These are phyloP conservation scores for Cryptosporidium viatorum DNA, from an alignment of 169 alveolate species.

Conservation along the genomic window DNA sequence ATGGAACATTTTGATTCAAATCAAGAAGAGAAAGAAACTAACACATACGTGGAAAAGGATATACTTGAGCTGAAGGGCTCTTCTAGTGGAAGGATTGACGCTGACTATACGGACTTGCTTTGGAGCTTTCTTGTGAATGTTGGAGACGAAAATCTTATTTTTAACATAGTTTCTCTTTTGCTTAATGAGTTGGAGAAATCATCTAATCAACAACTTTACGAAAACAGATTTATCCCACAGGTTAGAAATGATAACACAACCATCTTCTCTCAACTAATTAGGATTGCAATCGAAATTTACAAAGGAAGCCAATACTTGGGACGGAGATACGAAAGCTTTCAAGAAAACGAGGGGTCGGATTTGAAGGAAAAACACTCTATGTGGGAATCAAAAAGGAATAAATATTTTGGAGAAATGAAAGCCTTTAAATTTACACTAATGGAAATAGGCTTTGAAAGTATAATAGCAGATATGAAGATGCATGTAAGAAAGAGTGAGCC, in stretches of 20 bases:
- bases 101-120: conserved; percentile 46
- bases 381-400: conserved; percentile 36
- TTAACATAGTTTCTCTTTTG: neutral
- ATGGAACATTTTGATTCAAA: conserved; percentile 8
- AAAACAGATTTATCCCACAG: conserved; percentile 14
- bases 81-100: neutral
- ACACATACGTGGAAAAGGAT: neutral
- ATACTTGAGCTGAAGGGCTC: neutral
- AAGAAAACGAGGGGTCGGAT: neutral
- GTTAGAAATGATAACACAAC: conserved; percentile 44
- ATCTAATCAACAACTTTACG: neutral
- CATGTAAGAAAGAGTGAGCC: conserved; percentile 36
- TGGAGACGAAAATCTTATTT: neutral
- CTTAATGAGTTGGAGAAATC: conserved; percentile 34
- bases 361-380: neutral
- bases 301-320: neutral
- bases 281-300: conserved; percentile 16
- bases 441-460: conserved; percentile 61
- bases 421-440: conserved; percentile 12
- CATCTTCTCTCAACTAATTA: neutral
- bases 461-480: conserved; percentile 37
- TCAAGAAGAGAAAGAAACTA: neutral
- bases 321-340: neutral
- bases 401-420: conserved; percentile 27
- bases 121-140: conserved; percentile 18